These are phyloP conservation scores for Alternaria brassicae DNA, from an alignment of 2,329 filamentous ascomycete genomes.

Conservation along the genomic window DNA sequence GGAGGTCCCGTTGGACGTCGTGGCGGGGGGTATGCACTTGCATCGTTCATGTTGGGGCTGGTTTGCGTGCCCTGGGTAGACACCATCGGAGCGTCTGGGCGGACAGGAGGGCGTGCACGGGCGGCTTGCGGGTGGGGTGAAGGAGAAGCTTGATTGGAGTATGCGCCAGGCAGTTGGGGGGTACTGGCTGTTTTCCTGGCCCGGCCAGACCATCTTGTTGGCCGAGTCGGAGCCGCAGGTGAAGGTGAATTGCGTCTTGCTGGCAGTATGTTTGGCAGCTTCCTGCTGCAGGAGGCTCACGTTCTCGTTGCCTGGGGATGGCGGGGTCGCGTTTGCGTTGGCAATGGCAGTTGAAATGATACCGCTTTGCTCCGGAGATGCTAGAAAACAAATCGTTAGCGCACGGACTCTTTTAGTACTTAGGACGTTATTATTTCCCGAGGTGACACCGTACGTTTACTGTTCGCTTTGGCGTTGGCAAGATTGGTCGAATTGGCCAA, in stretches of 20 bases:
- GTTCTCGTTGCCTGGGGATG: slow-evolving; percentile 71
- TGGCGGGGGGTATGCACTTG: slow-evolving; percentile 26
- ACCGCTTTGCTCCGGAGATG: slow-evolving; percentile 65
- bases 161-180: slow-evolving; percentile 50
- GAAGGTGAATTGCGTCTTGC: slow-evolving; percentile 93
- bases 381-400: slow-evolving; percentile 50
- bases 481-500: slow-evolving; percentile 53
- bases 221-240: slow-evolving; percentile 91
- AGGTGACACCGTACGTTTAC: slow-evolving; percentile 48
- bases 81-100: slow-evolving; percentile 49
- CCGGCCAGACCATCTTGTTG: slow-evolving; percentile 78
- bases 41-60: slow-evolving; percentile 59
- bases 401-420: slow-evolving; percentile 37
- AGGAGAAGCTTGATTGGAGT: slow-evolving; percentile 31
- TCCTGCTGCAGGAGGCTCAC: slow-evolving; percentile 78
- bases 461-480: slow-evolving; percentile 54
- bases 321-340: slow-evolving; percentile 68
- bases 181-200: slow-evolving; percentile 57
- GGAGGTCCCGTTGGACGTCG: slow-evolving; percentile 49
- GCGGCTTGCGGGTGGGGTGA: slow-evolving; percentile 29
- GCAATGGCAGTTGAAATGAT: slow-evolving; percentile 94
- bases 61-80: slow-evolving; percentile 65
- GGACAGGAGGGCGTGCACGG: slow-evolving; percentile 40
- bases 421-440: slow-evolving; percentile 33
- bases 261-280: slow-evolving; percentile 66